A percentile compares a stretch with the other conserved stretches of the same genome.
Evolutionary conservation across 2,329 filamentous ascomycete species (phyloP).

Genomic region (Calcarisporium arbuscula): DNA sequence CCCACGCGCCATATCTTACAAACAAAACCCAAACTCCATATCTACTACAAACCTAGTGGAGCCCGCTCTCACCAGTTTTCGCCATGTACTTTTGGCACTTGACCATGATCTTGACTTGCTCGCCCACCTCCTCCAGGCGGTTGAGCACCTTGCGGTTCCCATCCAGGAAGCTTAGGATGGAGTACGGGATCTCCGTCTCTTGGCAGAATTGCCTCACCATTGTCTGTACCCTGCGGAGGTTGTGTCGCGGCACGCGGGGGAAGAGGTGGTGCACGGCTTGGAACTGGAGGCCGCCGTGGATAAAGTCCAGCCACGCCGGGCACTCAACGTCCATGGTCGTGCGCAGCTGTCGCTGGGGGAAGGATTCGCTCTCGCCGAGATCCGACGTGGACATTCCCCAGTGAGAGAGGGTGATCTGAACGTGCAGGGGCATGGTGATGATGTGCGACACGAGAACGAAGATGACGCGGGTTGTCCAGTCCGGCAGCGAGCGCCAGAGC

Average conservation of each 20-base stretch:
- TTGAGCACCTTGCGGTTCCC: conserved; percentile 78
- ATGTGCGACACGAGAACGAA: conserved; percentile 79
- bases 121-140: conserved; percentile 62
- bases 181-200: conserved; percentile 78
- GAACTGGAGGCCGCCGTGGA: conserved; percentile 85
- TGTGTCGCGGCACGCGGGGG: conserved; percentile 78
- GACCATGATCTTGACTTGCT: conserved; percentile 69
- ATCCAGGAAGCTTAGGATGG: conserved; percentile 76
- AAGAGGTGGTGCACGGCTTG: conserved; percentile 85
- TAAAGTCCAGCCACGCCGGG: conserved; percentile 79
- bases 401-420: conserved; percentile 87
- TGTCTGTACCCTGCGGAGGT: conserved; percentile 67
- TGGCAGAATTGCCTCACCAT: conserved; percentile 75
- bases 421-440: conserved; percentile 73
- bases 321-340: conserved; percentile 94
- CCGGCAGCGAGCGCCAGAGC: conserved; percentile 36
- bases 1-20: too few species aligned
- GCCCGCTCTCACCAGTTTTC: conserved; percentile 8
- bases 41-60: conserved; percentile 4
- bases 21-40: too few species aligned
- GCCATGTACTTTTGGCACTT: conserved; percentile 53
- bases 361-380: conserved; percentile 76
- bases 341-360: conserved; percentile 83
- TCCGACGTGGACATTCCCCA: conserved; percentile 92
- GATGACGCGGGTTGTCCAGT: conserved; percentile 55